These are phyloP conservation scores for Sordariomycetes sp. DNA, from an alignment of 2,329 filamentous ascomycete species.

Conservation along the genomic window DNA sequence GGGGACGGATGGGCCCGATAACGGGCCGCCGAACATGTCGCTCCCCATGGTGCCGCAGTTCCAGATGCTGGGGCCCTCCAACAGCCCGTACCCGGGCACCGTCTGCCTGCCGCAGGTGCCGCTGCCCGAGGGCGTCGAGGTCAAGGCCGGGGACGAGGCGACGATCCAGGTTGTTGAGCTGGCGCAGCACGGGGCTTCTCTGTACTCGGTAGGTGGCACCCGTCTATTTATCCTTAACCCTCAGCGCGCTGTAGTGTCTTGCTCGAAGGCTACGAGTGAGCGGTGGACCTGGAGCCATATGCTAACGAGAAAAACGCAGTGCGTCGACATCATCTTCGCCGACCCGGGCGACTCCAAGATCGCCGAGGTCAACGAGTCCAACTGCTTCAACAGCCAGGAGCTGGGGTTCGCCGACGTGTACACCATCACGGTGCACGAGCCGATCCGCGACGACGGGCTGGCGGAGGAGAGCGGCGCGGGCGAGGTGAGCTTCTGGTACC, in stretches of 20 bases:
- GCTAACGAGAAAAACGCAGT: constrained; percentile 39
- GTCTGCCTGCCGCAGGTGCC: constrained; percentile 87
- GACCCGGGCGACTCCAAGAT: constrained; percentile 61
- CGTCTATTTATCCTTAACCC: too few relatives aligned
- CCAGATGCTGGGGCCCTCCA: constrained; percentile 71
- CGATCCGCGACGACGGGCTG: constrained; percentile 20
- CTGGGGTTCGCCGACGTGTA: constrained; percentile 72
- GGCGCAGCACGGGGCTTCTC: constrained; percentile 70
- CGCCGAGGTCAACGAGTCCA: constrained; percentile 61
- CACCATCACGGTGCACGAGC: constrained; percentile 44
- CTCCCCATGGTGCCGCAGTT: constrained; percentile 71
- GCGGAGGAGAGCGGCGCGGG: background rate
- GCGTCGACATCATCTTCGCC: constrained; percentile 88
- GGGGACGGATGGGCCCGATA: constrained; percentile 53
- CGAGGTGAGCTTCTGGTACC: constrained; percentile 4
- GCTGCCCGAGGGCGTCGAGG: constrained; percentile 59
- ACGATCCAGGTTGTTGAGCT: constrained; percentile 83
- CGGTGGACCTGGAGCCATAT: background rate
- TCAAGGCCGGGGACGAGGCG: constrained; percentile 74
- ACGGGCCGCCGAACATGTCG: constrained; percentile 76
- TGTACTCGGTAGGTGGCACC: constrained; percentile 60
- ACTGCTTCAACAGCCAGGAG: constrained; percentile 80
- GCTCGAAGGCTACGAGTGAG: too few relatives aligned
- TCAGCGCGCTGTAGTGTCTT: too few relatives aligned
- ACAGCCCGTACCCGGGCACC: constrained; percentile 75